A percentile compares a stretch with the other conserved stretches of the same genome.
phyloP scores from a whole-genome alignment of 2,329 filamentous ascomycete species.

The Dactylellina parvicollis region DNA sequence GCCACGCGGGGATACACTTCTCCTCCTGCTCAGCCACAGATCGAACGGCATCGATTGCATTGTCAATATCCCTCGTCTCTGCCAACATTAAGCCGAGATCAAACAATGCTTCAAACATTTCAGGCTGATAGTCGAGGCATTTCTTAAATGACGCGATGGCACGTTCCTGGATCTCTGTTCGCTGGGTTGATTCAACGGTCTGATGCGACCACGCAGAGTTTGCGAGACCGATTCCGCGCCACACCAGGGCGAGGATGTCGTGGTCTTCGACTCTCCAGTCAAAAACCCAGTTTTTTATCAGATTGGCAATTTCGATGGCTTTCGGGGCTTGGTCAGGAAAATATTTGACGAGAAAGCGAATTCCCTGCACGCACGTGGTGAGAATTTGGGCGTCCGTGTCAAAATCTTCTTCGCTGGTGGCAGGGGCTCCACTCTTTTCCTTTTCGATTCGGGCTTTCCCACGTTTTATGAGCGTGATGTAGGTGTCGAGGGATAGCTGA shows the following conservation, averaged over 20 bases:
- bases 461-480: conserved; percentile 85
- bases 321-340: conserved; percentile 82
- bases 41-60: conserved; percentile 72
- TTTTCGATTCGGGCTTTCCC: conserved; percentile 86
- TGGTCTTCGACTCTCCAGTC: conserved; percentile 67
- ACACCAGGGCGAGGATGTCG: conserved; percentile 73
- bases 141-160: conserved; percentile 80
- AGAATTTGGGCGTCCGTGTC: conserved; percentile 82
- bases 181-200: conserved; percentile 77
- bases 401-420: conserved; percentile 74
- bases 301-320: conserved; percentile 74
- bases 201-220: conserved; percentile 86
- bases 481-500: conserved; percentile 89
- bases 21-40: conserved; percentile 59
- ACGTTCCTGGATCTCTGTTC: conserved; percentile 78
- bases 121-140: conserved; percentile 74
- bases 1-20: conserved; percentile 79
- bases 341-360: conserved; percentile 83
- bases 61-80: conserved; percentile 81
- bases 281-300: conserved; percentile 79
- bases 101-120: conserved; percentile 80
- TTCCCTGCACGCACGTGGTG: conserved; percentile 80
- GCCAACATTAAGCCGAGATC: conserved; percentile 85
- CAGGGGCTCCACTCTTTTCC: conserved; percentile 73
- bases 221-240: conserved; percentile 85